Base-by-base conservation (phyloP, 2,329 filamentous ascomycete genomes). In the Diaporthe citriasiana region DNA sequence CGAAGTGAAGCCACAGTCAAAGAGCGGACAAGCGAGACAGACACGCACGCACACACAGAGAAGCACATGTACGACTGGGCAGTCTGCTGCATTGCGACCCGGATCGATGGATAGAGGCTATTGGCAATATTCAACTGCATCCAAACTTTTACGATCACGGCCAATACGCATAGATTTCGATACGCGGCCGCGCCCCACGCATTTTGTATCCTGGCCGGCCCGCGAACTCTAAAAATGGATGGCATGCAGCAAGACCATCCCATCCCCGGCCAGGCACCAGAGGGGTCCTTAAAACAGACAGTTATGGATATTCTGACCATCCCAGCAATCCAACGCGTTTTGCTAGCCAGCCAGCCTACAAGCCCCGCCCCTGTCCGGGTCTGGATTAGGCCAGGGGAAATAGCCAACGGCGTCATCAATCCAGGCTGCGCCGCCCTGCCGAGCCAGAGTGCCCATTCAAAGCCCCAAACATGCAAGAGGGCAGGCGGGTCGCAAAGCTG, bases 201-300 rank as follows among this genome's bases (percentile, higher is more conserved):
- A 51, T 51, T 38, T 19, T 60, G 55, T 71, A 71, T 60, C 55
- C 69, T 53, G 69, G 69, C 45, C 69, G 57, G 22, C 45, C 56
- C 69, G 42, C 33, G 33, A 63, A 60, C n/a, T 71, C 69, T 71
- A 71, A 71, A 71, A 71, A 63, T 63, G 69, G 69, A 63, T 63
- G 69, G 69, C 69, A 70, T 57, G 55, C 68, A 71, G 33, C 56
- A 45, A 57, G 19, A 13, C 56, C 30, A 57, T 13, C 51, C 51
- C 53, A 63, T 25, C 13, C 59, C 47, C 47, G n/a, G 47, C 27
- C 63, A 38, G 45, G 63, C 30, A 50, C 60, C 60, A 40, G 35
- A 38, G 45, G 33, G 4, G 40, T 30, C 40, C 40, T 38, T 25
- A 17, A 40, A 40, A 59, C 59, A 47, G 40, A 51, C 63, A 40